Percentiles rank a stretch among this genome's conserved stretches.
phyloP scores from a whole-genome alignment of 495 filamentous ascomycete species.

The Penicillium cosmopolitanum region DNA sequence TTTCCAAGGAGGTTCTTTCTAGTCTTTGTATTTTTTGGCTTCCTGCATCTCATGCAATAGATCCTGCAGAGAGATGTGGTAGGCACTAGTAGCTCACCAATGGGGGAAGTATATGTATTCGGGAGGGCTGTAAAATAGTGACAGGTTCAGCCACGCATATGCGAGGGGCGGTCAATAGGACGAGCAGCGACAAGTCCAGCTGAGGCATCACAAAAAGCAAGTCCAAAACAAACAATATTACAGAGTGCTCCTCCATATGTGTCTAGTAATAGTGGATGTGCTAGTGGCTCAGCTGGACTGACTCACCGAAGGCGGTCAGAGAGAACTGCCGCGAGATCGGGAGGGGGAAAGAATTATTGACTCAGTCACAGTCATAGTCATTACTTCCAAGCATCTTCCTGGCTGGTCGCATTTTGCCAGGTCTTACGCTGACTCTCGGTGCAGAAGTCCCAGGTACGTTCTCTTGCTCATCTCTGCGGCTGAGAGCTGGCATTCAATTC shows the following conservation, averaged over 20 bases:
- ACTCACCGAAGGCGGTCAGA: slow-evolving; percentile 29
- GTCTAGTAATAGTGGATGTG: background rate
- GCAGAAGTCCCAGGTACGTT: slow-evolving; percentile 24
- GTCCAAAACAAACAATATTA: background rate
- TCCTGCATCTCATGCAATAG: too few species aligned
- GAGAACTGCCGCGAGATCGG: slow-evolving; percentile 41
- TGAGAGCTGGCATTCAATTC: slow-evolving; percentile 6
- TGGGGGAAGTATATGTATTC: background rate
- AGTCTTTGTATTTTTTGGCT: too few species aligned
- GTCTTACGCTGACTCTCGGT: slow-evolving; percentile 21
- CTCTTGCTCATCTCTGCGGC: background rate
- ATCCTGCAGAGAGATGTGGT: too few species aligned
- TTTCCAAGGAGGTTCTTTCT: too few species aligned
- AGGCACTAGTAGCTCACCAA: too few species aligned
- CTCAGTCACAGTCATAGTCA: background rate
- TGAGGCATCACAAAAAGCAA: slow-evolving; percentile 1
- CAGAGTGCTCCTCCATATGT: too few species aligned
- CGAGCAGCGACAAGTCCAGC: background rate
- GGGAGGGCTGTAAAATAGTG: background rate
- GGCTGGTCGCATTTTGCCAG: slow-evolving; percentile 16
- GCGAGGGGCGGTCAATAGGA: background rate
- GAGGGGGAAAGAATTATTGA: slow-evolving; percentile 36
- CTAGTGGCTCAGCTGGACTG: slow-evolving; percentile 11
- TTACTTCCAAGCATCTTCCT: slow-evolving; percentile 21
- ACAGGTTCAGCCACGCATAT: background rate